These are phyloP conservation scores for Fusarium foetens DNA, from an alignment of 2,329 filamentous ascomycete genomes.

Conservation along the genomic window DNA sequence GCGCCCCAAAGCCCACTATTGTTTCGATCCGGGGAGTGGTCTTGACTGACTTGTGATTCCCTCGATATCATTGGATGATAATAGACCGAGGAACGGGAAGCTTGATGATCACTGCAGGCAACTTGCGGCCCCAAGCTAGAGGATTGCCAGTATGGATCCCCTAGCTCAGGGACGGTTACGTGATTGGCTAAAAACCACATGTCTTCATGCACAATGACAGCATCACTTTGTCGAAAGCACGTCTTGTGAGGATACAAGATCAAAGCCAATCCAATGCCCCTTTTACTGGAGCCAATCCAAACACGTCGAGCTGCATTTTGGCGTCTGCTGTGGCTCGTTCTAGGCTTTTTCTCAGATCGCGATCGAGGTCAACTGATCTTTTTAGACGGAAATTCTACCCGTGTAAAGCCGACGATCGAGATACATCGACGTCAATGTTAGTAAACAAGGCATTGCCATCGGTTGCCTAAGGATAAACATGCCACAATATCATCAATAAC, in stretches of 20 bases:
- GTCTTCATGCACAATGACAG: conserved; percentile 35
- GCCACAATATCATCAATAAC: not conserved
- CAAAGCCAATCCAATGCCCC: conserved; percentile 16
- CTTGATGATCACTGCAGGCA: conserved; percentile 35
- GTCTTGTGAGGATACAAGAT: conserved; percentile 7
- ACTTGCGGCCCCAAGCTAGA: conserved; percentile 24
- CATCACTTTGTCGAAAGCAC: conserved; percentile 34
- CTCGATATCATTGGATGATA: conserved; percentile 17
- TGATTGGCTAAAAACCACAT: conserved; percentile 21
- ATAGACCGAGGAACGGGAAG: conserved; percentile 25
- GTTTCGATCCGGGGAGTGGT: conserved; percentile 24
- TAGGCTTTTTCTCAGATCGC: conserved; percentile 28
- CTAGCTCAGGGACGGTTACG: conserved; percentile 1
- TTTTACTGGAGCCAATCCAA: conserved; percentile 25
- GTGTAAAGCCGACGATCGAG: conserved; percentile 33
- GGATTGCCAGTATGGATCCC: conserved; percentile 1
- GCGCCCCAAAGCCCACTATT: conserved; percentile 16
- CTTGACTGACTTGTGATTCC: not conserved
- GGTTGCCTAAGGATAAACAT: conserved; percentile 7
- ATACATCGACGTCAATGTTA: conserved; percentile 21
- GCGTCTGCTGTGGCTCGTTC: conserved; percentile 19
- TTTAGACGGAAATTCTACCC: conserved; percentile 7
- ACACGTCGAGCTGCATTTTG: conserved; percentile 23
- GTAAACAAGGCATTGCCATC: conserved; percentile 22
- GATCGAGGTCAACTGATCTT: conserved; percentile 34